A percentile compares a stretch with the other conserved stretches of the same genome.
Evolutionary conservation across 257 asterid species (phyloP).

Genomic region (Henckelia pumila): DNA sequence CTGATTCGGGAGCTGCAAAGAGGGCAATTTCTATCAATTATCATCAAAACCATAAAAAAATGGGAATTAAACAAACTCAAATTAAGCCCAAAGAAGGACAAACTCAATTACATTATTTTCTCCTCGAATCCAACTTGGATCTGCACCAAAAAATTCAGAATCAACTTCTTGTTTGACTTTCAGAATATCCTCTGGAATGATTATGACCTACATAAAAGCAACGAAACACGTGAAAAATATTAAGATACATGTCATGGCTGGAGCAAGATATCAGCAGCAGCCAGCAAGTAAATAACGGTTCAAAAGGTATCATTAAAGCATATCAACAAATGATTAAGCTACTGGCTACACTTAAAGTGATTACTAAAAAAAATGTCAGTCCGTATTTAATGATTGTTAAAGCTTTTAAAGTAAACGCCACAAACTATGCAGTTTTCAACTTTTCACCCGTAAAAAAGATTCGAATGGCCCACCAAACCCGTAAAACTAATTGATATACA

Average conservation of each 20-base stretch:
- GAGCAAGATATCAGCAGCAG: not conserved
- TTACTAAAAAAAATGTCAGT: not conserved
- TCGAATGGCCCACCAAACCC: not conserved
- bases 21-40: not conserved
- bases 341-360: not conserved
- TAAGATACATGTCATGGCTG: not conserved
- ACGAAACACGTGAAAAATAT: constrained; percentile 8
- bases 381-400: not conserved
- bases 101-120: constrained; percentile 38
- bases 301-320: not conserved
- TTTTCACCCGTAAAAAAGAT: not conserved
- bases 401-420: not conserved
- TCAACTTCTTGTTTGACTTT: constrained; percentile 55
- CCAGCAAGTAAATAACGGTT: not conserved
- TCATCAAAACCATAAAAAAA: not conserved
- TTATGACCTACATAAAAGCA: constrained; percentile 34
- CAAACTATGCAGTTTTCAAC: not conserved
- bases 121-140: constrained; percentile 42
- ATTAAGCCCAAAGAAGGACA: constrained; percentile 16
- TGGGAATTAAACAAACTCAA: not conserved
- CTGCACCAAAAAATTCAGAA: constrained; percentile 55
- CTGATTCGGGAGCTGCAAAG: constrained; percentile 39
- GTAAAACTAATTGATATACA: not conserved
- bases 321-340: not conserved
- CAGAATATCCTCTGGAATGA: constrained; percentile 41